Conservation (phyloP, 75 land plant species). For the Sequoiadendron giganteum region DNA sequence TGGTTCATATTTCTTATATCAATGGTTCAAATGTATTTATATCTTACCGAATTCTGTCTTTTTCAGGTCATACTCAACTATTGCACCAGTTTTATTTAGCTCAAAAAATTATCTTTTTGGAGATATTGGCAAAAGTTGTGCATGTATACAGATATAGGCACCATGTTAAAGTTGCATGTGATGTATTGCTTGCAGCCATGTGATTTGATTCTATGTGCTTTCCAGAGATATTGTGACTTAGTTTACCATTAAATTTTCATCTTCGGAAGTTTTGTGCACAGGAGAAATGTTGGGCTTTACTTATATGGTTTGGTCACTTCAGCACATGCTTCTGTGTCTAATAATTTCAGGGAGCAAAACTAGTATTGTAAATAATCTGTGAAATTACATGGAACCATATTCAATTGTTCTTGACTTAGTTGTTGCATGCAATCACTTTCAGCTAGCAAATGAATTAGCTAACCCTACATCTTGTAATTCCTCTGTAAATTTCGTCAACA, state of each 20-base stretch:
- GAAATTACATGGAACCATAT: background rate
- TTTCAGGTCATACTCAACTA: background rate
- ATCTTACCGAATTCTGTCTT: background rate
- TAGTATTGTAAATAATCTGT: background rate
- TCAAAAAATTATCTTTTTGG: background rate
- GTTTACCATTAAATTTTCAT: background rate
- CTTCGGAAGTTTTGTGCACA: background rate
- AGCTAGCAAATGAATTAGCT: background rate
- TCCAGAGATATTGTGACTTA: background rate
- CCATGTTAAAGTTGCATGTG: background rate
- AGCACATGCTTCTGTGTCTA: background rate
- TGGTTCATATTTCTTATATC: background rate
- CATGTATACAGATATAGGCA: background rate
- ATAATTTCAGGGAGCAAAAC: background rate
- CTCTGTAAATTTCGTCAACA: background rate
- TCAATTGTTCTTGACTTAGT: background rate
- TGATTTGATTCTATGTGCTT: background rate
- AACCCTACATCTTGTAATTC: background rate
- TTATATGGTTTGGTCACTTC: background rate
- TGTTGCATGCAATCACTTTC: background rate
- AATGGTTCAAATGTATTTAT: background rate
- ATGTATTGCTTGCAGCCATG: background rate
- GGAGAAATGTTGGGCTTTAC: background rate
- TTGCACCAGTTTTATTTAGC: background rate
- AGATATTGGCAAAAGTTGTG: background rate